Evolutionary conservation across 2,329 filamentous ascomycete species (phyloP).

Genomic region (Cordyceps cicadae): DNA sequence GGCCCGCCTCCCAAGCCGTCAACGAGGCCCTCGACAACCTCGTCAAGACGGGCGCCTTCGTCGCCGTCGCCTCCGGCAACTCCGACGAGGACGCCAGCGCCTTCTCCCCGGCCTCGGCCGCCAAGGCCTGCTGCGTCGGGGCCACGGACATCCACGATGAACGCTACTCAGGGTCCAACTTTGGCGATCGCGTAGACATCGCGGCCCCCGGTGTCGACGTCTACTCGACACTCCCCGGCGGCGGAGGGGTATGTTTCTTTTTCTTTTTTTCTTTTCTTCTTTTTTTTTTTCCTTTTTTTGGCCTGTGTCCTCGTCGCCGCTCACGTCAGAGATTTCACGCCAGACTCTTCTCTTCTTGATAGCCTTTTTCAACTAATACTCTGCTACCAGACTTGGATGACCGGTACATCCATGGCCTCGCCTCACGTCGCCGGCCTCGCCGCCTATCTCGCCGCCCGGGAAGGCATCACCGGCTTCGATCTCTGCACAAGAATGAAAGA

Average conservation of each 20-base stretch:
- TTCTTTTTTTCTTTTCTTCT: neutral
- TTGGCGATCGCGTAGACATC: slow-evolving; percentile 37
- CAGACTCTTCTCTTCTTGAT: too few species aligned
- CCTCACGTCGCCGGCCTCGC: slow-evolving; percentile 17
- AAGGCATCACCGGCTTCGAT: neutral
- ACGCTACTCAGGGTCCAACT: slow-evolving; percentile 42
- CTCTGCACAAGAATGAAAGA: neutral
- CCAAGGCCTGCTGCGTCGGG: slow-evolving; percentile 41
- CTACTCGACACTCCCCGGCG: slow-evolving; percentile 32
- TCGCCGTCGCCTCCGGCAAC: slow-evolving; percentile 46
- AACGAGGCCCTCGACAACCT: slow-evolving; percentile 76
- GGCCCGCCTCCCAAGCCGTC: slow-evolving; percentile 61
- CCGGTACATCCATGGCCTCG: slow-evolving; percentile 17
- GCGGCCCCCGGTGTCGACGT: slow-evolving; percentile 42
- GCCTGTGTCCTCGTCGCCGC: too few species aligned
- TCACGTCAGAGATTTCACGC: too few species aligned
- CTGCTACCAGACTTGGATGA: neutral
- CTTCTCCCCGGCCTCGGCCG: slow-evolving; percentile 39
- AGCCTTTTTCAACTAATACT: neutral
- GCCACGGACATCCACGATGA: slow-evolving; percentile 36
- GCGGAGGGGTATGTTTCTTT: slow-evolving; percentile 20
- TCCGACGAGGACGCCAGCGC: slow-evolving; percentile 34
- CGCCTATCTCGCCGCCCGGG: slow-evolving; percentile 13
- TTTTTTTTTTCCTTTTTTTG: too few species aligned
- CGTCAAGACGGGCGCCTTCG: slow-evolving; percentile 49